Base-by-base conservation (phyloP, 2,329 filamentous ascomycete species). In the Trichoderma sp. region DNA sequence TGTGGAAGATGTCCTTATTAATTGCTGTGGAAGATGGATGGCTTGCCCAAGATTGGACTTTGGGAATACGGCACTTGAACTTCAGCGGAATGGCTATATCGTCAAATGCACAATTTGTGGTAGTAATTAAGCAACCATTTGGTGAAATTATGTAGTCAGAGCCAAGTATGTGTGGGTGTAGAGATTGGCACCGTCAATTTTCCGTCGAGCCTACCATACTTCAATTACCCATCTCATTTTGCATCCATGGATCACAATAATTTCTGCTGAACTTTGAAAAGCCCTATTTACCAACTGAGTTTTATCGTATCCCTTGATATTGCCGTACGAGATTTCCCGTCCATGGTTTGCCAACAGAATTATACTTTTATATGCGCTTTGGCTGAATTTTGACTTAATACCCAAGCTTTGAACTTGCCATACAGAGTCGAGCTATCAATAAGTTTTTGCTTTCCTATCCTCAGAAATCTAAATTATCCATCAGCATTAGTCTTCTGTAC, bases 131-230 rank as follows among this genome's bases (percentile, higher is more conserved):
- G 34, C 34, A 36, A 6, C 6, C 14, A 15, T 36, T 36, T 36
- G 5, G 14, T 15, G 2, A 36, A 36, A 15, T 12, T 5, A 14
- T 34, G 12, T 15, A 36, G 34, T 36, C 34, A 15, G 14, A 15
- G 14, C 34, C 34, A 36, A 36, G 2, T 6, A 39, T 18, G 1
- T 18, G 15, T n/a, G 7, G 3, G 0, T n/a, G 7, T 0, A n/a
- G 18, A 43, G 39, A n/a, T 43, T n/a, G 3, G 18, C 4, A 43
- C 15, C 39, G 7, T 9, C 15, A 9, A n/a, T n/a, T 43, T 43
- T 9, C 39, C 4, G 0, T 43, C 18, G 39, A 43, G 39, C 3
- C 39, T 43, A n/a, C 39, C n/a, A 9, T n/a, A 9, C 15, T 9
- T n/a, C 1, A 6, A 43, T n/a, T 6, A 0, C 39, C 1, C 0